A percentile compares a stretch with the other conserved stretches of the same genome.
phyloP scores from a whole-genome alignment of 129 eudicot genomes.

The Saussurea involucrata region DNA sequence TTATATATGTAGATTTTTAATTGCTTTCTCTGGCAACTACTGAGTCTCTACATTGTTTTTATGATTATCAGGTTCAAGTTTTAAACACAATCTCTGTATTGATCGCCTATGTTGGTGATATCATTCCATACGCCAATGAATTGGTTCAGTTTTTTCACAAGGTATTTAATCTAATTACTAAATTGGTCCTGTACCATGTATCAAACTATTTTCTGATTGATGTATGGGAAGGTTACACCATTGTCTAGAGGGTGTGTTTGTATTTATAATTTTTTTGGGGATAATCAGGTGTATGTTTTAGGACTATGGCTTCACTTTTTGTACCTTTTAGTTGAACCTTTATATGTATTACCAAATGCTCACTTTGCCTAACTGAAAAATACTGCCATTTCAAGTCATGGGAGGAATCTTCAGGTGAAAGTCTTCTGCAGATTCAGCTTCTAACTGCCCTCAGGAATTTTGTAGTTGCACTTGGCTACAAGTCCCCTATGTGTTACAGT shows the following conservation, averaged over 20 bases:
- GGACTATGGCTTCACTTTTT: neutral
- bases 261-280: neutral
- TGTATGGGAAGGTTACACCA: neutral
- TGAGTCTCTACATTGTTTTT: neutral
- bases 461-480: constrained; percentile 86
- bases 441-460: constrained; percentile 82
- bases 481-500: constrained; percentile 79
- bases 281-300: neutral
- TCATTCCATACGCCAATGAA: constrained; percentile 69
- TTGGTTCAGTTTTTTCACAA: constrained; percentile 80
- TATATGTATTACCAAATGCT: neutral
- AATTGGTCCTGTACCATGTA: neutral
- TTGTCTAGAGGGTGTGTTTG: too few relatives aligned
- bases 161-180: constrained; percentile 40
- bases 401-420: constrained; percentile 95
- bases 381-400: constrained; percentile 56
- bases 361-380: constrained; percentile 17
- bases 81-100: constrained; percentile 74
- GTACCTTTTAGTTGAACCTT: neutral
- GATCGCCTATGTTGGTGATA: constrained; percentile 66
- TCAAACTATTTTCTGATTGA: neutral
- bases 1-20: neutral
- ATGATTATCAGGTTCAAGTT: constrained; percentile 78
- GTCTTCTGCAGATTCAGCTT: constrained; percentile 95
- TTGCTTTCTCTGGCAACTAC: neutral